phyloP scores from a whole-genome alignment of 164 flowering plant species.

The Nelumbo lutea region DNA sequence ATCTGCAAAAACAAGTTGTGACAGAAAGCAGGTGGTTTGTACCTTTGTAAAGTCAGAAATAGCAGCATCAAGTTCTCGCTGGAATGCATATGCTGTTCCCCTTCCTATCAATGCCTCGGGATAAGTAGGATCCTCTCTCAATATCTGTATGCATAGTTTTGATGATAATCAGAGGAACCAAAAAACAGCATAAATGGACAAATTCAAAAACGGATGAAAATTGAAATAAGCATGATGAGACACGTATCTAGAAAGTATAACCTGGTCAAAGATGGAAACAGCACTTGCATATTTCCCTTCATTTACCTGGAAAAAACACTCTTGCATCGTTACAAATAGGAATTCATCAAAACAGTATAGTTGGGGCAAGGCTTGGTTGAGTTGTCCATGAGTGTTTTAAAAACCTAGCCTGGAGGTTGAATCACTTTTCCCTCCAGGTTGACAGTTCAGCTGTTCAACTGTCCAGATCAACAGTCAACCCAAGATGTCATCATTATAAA shows the following conservation, averaged over 20 bases:
- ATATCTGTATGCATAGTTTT: slow-evolving; percentile 40
- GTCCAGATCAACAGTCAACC: no score
- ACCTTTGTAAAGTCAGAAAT: slow-evolving; percentile 91
- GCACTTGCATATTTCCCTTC: slow-evolving; percentile 90
- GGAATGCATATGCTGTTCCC: slow-evolving; percentile 96
- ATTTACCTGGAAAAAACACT: slow-evolving; percentile 58
- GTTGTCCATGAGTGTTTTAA: no score
- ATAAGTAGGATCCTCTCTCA: slow-evolving; percentile 73
- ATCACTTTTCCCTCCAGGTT: no score
- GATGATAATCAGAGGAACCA: background rate
- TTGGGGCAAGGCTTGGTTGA: no score
- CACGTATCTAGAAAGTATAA: slow-evolving; percentile 17
- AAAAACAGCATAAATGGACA: background rate
- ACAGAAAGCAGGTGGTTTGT: slow-evolving; percentile 2
- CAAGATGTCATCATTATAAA: no score
- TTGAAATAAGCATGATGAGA: background rate
- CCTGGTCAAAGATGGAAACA: slow-evolving; percentile 84
- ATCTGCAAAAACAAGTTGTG: background rate
- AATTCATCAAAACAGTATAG: no score
- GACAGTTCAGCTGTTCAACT: no score
- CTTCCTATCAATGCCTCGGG: slow-evolving; percentile 97
- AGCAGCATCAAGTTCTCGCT: slow-evolving; percentile 80
- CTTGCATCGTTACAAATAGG: no score
- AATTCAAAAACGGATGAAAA: background rate
- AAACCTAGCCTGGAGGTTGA: no score